Evolutionary conservation across 352 stramenopile genomes (phyloP), one percentile per base, ranked within the genome.

Genomic region (Thalassiosira exigua): DNA sequence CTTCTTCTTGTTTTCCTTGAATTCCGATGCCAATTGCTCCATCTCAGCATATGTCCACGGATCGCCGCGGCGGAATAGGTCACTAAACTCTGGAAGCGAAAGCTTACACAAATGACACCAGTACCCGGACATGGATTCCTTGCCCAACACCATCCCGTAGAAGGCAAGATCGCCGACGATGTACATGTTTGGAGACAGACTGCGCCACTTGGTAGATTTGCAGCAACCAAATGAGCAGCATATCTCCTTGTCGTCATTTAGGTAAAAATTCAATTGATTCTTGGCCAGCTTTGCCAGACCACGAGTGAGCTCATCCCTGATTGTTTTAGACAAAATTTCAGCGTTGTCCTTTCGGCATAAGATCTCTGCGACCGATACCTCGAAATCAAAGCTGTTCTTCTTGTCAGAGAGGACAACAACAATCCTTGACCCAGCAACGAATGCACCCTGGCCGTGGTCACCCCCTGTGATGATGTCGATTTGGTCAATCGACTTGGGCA

Each of bases 111-210:
- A 30, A 44, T 56, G 52, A 32, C 60, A 69, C 11, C 24, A 24
- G 24, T 39, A 12, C 5, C 41, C 41, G 4, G 60, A 69, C 24
- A 42, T 41, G 14, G 24, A 33, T 42, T 69, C 60, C 12, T 52
- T 24, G 29, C 60, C 60, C 39, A 69, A 36, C 19, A 69, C 60
- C 60, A 69, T 69, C 11, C 39, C 60, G 27, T 58, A 69, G 17
- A 69, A 59, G 22, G 60, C 60, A 22, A 69, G 29, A 27, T 69
- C 60, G 5, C 60, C 60, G 5, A 33, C 29, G 22, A 69, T 22
- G n/a, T 69, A 56, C 46, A 59, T 41, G 26, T 4, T 44, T n/a
- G n/a, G n/a, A n/a, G n/a, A n/a, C n/a, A n/a, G n/a, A n/a, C n/a
- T n/a, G 29, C 4, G 24, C 19, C 19, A 19, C 11, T 39, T 50